Evolutionary conservation across 257 asterid genomes (phyloP).

Genomic region (Penstemon davidsonii): DNA sequence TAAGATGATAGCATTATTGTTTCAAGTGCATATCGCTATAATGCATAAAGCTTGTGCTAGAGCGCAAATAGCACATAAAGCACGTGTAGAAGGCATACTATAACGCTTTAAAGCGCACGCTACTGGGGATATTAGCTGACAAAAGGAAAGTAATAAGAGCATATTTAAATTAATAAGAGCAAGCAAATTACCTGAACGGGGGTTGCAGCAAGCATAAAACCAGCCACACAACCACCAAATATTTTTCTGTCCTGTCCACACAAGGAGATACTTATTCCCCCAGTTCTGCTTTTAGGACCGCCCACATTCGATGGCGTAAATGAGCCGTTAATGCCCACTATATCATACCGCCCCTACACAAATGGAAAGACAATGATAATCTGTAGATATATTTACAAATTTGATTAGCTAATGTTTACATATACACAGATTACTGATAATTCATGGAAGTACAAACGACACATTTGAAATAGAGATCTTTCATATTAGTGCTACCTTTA

Average conservation of each 20-base stretch:
- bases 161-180: neutral
- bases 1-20: too few species aligned
- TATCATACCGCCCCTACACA: conserved; percentile 28
- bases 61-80: too few species aligned
- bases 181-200: conserved; percentile 35
- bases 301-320: conserved; percentile 23
- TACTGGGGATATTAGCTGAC: too few species aligned
- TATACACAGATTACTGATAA: conserved; percentile 15
- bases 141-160: too few species aligned
- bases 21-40: too few species aligned
- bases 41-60: too few species aligned
- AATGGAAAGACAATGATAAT: neutral
- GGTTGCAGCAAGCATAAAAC: conserved; percentile 29
- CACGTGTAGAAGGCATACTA: too few species aligned
- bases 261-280: conserved; percentile 25
- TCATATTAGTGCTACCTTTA: neutral
- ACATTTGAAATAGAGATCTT: neutral
- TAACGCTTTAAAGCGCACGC: too few species aligned
- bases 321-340: conserved; percentile 28
- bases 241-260: conserved; percentile 22
- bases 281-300: conserved; percentile 26
- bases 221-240: conserved; percentile 31
- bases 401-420: neutral
- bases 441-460: neutral
- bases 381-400: conserved; percentile 1